phyloP scores from a whole-genome alignment of 2,329 filamentous ascomycete species.

The Colletotrichum paranaense region DNA sequence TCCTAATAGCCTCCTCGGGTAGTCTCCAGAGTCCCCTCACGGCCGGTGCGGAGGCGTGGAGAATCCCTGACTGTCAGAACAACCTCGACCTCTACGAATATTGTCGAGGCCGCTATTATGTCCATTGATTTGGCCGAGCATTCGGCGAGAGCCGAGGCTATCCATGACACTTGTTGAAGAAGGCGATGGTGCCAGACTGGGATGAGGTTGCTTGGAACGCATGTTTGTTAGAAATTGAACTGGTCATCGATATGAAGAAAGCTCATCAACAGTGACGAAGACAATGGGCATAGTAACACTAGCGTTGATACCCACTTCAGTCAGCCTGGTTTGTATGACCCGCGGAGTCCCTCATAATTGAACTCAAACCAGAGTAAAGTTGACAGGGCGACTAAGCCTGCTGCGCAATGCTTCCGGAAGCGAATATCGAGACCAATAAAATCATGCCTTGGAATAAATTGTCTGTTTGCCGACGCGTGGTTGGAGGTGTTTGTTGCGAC shows the following conservation, averaged over 20 bases:
- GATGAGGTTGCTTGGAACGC: neutral
- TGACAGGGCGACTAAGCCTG: neutral
- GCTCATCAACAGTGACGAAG: neutral
- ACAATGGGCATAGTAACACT: neutral
- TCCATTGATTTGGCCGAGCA: neutral
- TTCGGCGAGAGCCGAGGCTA: neutral
- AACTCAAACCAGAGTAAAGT: neutral
- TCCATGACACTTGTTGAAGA: neutral
- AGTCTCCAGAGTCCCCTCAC: constrained; percentile 19
- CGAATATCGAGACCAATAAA: neutral
- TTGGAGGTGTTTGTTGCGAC: neutral
- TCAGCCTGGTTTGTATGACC: neutral
- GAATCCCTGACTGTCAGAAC: constrained; percentile 16
- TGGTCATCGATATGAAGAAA: neutral
- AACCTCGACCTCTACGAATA: neutral
- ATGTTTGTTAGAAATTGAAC: no score
- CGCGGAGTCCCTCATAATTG: neutral
- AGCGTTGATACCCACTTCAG: neutral
- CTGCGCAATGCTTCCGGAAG: neutral
- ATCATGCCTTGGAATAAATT: neutral
- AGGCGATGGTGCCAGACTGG: no score
- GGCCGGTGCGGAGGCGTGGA: constrained; percentile 19
- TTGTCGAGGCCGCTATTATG: neutral
- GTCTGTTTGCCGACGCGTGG: neutral
- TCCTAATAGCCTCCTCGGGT: constrained; percentile 35